Evolutionary conservation across 1,284 basidiomycete species (phyloP).

Genomic region (Fomes fomentarius): DNA sequence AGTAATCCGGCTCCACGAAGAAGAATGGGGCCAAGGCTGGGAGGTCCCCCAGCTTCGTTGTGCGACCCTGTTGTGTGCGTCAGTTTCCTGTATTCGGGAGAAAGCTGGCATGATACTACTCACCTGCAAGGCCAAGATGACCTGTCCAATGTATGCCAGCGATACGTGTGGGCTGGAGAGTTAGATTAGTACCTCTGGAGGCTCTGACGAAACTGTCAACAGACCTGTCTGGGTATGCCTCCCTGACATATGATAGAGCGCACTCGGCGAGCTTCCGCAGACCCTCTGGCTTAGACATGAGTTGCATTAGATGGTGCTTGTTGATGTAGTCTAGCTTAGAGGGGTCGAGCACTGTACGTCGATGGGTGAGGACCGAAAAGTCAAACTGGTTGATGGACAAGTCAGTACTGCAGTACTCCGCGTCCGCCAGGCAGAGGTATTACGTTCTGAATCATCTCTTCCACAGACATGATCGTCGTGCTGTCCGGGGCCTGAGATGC

Average conservation of each 20-base stretch:
- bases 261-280: constrained; percentile 51
- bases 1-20: constrained; percentile 70
- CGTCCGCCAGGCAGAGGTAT: too few relatives aligned
- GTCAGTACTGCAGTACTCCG: too few relatives aligned
- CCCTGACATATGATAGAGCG: constrained; percentile 51
- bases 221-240: constrained; percentile 47
- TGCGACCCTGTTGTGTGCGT: constrained; percentile 56
- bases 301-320: constrained; percentile 69
- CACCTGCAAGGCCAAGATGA: constrained; percentile 61
- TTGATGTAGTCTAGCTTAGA: constrained; percentile 78
- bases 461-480: constrained; percentile 64
- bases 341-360: constrained; percentile 73
- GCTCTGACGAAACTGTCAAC: constrained; percentile 28
- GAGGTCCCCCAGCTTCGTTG: constrained; percentile 71
- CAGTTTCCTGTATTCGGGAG: too few relatives aligned
- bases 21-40: constrained; percentile 71
- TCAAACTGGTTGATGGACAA: constrained; percentile 59
- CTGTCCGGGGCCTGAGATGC: constrained; percentile 57
- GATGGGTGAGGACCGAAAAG: constrained; percentile 70
- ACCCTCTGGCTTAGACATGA: constrained; percentile 47
- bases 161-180: constrained; percentile 48
- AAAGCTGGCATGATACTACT: too few relatives aligned
- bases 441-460: constrained; percentile 70
- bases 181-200: neutral
- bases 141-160: constrained; percentile 58